Base-by-base conservation (phyloP, 2,329 filamentous ascomycete species). In the Leptosphaerulina australis region DNA sequence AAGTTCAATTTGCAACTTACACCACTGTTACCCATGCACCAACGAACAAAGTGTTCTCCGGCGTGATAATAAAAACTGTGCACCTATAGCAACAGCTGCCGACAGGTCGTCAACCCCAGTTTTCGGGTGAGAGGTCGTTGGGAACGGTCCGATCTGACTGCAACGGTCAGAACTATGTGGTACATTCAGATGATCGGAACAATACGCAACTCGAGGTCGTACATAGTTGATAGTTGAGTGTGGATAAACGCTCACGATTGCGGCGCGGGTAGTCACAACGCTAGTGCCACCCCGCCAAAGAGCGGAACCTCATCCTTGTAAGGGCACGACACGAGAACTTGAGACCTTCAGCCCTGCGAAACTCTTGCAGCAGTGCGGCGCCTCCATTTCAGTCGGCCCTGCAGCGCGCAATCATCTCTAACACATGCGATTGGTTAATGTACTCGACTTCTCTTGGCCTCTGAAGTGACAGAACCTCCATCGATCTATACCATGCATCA, bases 331-430 rank as follows among this genome's bases (percentile, higher is more conserved):
- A 35, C n/a, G 26, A 28, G 37, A 36, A 25, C 21, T 52, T 22
- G 7, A 41, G 29, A 31, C 40, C 33, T 28, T 29, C 34, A 41
- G 45, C 36, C 46, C 48, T 56, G 47, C 56, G 29, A 51, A 45
- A 48, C 51, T 17, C 35, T 29, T 41, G 37, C 56, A 56, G 52
- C 46, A 40, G 38, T 50, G 45, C 47, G 44, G 44, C 36, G 28
- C 29, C 41, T 48, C 50, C 22, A 41, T 53, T 53, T 29, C 29
- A 43, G 40, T 34, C 37, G 48, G 34, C 50, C 54, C 55, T 61
- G 55, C 51, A 55, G 31, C n/a, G 34, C 44, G 34, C 48, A 31
- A 39, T 41, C 28, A 38, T 30, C 4, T 22, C 39, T 29, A 37
- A 43, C 33, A 14, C 26, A 46, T 41, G 20, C 15, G 28, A 41